Evolutionary conservation across 2,329 filamentous ascomycete genomes (phyloP).

Genomic region (Penicillium hordei): DNA sequence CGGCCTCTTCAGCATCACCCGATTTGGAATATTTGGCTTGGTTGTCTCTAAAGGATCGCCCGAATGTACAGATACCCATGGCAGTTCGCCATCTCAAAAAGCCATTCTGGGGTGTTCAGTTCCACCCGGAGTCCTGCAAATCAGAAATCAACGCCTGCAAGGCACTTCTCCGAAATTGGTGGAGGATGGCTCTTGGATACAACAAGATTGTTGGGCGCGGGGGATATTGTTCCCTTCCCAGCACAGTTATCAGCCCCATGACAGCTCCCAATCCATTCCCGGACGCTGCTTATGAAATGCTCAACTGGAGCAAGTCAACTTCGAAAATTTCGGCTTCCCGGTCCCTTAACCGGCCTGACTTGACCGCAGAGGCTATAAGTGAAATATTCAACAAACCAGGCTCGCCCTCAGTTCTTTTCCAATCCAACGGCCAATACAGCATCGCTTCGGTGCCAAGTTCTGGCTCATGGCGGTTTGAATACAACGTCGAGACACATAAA

Average conservation of each 20-base stretch:
- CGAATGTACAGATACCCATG: constrained; percentile 63
- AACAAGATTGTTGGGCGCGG: constrained; percentile 45
- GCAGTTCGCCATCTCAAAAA: constrained; percentile 65
- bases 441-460: constrained; percentile 39
- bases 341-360: constrained; percentile 20
- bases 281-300: constrained; percentile 50
- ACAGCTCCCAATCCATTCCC: constrained; percentile 23
- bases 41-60: constrained; percentile 48
- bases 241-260: constrained; percentile 20
- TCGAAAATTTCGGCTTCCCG: constrained; percentile 29
- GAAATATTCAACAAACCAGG: constrained; percentile 36
- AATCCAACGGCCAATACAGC: constrained; percentile 47
- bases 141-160: constrained; percentile 60
- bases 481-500: constrained; percentile 25
- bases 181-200: constrained; percentile 63
- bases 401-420: constrained; percentile 37
- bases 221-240: constrained; percentile 20
- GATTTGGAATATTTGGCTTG: constrained; percentile 61
- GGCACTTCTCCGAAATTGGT: constrained; percentile 72
- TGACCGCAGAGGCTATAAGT: constrained; percentile 36
- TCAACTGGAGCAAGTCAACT: constrained; percentile 35
- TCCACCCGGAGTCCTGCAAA: constrained; percentile 89
- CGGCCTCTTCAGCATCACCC: constrained; percentile 32
- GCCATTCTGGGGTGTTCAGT: constrained; percentile 86
- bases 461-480: constrained; percentile 40